Conservation (phyloP, 495 filamentous ascomycete genomes). For the Trichoderma virens region DNA sequence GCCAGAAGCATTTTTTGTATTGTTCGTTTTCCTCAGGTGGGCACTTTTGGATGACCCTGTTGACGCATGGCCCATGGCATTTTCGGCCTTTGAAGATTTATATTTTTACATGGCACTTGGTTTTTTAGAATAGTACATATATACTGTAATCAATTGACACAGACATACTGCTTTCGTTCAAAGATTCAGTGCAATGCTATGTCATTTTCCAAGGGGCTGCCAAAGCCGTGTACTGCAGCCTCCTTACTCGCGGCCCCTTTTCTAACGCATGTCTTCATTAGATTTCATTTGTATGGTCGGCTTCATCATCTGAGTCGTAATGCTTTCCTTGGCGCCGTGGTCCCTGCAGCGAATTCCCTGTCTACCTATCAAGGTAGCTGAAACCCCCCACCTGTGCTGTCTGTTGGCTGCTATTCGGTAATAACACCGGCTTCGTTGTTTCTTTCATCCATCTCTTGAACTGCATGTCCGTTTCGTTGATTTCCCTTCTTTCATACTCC, state of each 20-base stretch:
- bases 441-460: too few species aligned
- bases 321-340: background rate
- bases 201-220: too few species aligned
- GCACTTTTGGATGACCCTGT: background rate
- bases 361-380: too few species aligned
- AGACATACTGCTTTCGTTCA: background rate
- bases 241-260: background rate
- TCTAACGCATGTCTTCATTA: background rate
- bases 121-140: background rate
- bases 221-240: too few species aligned
- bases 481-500: too few species aligned
- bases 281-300: too few species aligned
- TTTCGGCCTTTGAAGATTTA: background rate
- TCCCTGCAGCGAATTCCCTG: background rate
- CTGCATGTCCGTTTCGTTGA: too few species aligned
- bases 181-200: too few species aligned
- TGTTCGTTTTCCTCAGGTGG: too few species aligned
- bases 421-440: too few species aligned
- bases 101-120: background rate
- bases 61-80: background rate
- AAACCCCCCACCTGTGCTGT: too few species aligned
- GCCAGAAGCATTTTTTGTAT: background rate
- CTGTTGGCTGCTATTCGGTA: too few species aligned
- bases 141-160: background rate
- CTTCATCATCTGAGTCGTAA: background rate